Evolutionary conservation across 495 filamentous ascomycete species (phyloP), one percentile per base, ranked within the genome.

Genomic region (Schizothecium vesticola): DNA sequence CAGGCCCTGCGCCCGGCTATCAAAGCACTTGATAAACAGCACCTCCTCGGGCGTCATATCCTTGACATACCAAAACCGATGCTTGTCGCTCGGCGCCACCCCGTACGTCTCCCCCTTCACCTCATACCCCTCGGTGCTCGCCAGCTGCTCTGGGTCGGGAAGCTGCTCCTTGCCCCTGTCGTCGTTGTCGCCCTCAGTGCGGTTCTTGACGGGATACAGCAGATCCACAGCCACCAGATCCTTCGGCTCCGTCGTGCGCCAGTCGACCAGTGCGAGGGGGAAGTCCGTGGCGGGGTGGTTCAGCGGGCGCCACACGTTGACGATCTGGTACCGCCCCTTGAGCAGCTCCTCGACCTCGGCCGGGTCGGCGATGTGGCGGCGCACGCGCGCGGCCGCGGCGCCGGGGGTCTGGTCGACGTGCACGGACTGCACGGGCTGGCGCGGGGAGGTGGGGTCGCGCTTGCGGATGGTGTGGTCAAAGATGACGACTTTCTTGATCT

Each of bases 391-490:
- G 7, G 74, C 85, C 0, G 89, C 89, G 0, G 90, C 89, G 11
- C 74, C 73, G 19, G 85, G 73, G 0, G 92, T 95, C 76, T 97
- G 93, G 73, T 97, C 93, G 63, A 94, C 91, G 78, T 97, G 93
- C 0, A 90, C 91, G 23, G 85, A 78, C 56, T 82, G 86, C 0
- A 96, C 91, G 0, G 93, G 93, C 22, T 80, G 81, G 2, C 92
- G 83, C 1, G 81, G 70, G 0, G 92, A 82, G 8, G 75, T 69
- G 0, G 82, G 79, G 11, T 74, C 78, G 12, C 84, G 80, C 22
- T 86, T 82, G 3, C 93, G 89, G 79, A 96, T 90, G 12, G 93
- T 96, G 75, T 97, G 92, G 81, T 97, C 93, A 82, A 97, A 96
- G 66, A 97, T 80, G 65, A 91, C 78, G 21, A 96, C 80, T 57